Evolutionary conservation across 352 stramenopile species (phyloP).

Genomic region (Globisporangium paddicum): DNA sequence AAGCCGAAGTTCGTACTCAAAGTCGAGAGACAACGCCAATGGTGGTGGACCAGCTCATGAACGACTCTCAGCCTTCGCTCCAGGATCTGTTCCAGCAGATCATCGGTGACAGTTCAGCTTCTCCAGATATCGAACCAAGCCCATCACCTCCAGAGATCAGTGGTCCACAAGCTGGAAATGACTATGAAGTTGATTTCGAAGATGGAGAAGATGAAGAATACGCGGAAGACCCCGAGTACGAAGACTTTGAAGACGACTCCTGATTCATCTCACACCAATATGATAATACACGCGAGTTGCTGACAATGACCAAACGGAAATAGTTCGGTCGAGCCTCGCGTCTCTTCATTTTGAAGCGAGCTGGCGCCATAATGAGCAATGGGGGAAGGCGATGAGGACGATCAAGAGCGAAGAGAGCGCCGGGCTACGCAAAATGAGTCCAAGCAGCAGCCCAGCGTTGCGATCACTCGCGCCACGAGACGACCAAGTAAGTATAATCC

Average conservation of each 20-base stretch:
- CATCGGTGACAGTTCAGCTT: not conserved
- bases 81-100: not conserved
- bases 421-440: not conserved
- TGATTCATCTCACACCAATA: not conserved
- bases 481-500: constrained; percentile 20
- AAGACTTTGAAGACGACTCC: constrained; percentile 9
- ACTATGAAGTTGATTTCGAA: constrained; percentile 21
- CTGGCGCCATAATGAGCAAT: not conserved
- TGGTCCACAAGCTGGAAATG: not conserved
- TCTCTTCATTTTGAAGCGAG: not conserved
- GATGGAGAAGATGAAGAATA: constrained; percentile 15
- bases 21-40: not conserved
- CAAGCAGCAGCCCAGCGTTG: not conserved
- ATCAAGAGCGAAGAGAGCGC: not conserved
- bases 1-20: not conserved
- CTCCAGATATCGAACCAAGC: not conserved
- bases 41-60: not conserved
- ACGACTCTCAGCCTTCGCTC: not conserved
- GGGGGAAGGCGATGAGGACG: not conserved
- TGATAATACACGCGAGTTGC: constrained; percentile 1
- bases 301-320: not conserved
- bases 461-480: not conserved
- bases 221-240: constrained; percentile 3
- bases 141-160: not conserved
- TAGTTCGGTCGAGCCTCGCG: not conserved